Percentiles rank a stretch among this genome's conserved stretches.
Conservation (phyloP, 2,329 filamentous ascomycete genomes). For the Paraconiothyrium sp. region DNA sequence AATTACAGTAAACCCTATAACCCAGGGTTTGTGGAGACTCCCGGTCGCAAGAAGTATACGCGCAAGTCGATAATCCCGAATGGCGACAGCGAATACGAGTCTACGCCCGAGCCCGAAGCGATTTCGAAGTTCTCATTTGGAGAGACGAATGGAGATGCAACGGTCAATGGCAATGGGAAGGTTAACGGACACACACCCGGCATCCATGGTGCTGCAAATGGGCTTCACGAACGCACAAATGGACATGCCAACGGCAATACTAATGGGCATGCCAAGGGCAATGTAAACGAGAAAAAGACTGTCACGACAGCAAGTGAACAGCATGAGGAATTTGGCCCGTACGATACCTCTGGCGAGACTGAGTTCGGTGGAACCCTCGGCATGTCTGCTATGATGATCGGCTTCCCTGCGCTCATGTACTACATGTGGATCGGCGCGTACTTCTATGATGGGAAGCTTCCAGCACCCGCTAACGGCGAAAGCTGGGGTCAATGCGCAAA, state of each 20-base stretch:
- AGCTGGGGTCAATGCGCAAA: constrained; percentile 74
- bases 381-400: constrained; percentile 84
- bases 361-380: constrained; percentile 93
- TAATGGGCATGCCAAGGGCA: constrained; percentile 37
- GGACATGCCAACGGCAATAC: constrained; percentile 46
- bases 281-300: constrained; percentile 17
- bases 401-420: constrained; percentile 95
- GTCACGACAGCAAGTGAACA: constrained; percentile 49
- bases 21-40: constrained; percentile 60
- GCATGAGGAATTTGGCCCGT: constrained; percentile 39
- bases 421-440: constrained; percentile 99
- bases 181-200: constrained; percentile 29
- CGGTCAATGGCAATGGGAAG: constrained; percentile 20
- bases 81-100: constrained; percentile 38
- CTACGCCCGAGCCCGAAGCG: constrained; percentile 48
- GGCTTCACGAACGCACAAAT: constrained; percentile 31
- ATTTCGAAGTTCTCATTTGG: constrained; percentile 23
- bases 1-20: constrained; percentile 50
- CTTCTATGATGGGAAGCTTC: constrained; percentile 88
- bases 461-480: constrained; percentile 72
- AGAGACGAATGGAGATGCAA: constrained; percentile 11
- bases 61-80: constrained; percentile 52
- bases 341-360: constrained; percentile 61
- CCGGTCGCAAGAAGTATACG: constrained; percentile 54
- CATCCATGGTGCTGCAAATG: constrained; percentile 5